Conservation (phyloP, 495 filamentous ascomycete species). For the Trichocladium uniseriatum region DNA sequence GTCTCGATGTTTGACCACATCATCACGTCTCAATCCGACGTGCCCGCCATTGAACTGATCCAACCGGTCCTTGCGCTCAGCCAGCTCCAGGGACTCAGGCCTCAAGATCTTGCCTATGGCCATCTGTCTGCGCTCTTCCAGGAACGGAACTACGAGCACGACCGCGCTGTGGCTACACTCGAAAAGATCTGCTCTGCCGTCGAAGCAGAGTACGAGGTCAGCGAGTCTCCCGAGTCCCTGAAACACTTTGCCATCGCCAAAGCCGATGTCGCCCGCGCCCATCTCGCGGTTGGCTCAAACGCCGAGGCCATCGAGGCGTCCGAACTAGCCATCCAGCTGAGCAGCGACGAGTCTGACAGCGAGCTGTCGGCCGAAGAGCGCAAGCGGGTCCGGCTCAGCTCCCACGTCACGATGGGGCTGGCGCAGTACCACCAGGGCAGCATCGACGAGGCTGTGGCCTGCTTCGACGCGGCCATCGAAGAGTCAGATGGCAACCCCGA, state of each 20-base stretch:
- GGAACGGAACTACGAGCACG: slow-evolving; percentile 63
- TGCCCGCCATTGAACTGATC: slow-evolving; percentile 50
- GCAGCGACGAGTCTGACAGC: slow-evolving; percentile 52
- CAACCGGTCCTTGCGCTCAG: slow-evolving; percentile 78
- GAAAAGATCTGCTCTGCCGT: slow-evolving; percentile 54
- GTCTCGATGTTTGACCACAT: slow-evolving; percentile 72
- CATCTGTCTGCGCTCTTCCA: slow-evolving; percentile 74
- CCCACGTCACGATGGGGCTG: slow-evolving; percentile 78
- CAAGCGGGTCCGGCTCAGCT: slow-evolving; percentile 62
- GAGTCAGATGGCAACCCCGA: slow-evolving; percentile 74
- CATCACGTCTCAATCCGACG: slow-evolving; percentile 41
- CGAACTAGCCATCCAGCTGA: slow-evolving; percentile 62
- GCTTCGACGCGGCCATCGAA: slow-evolving; percentile 72
- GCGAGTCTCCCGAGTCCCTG: slow-evolving; percentile 64
- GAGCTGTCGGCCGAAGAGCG: slow-evolving; percentile 46
- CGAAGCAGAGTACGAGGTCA: slow-evolving; percentile 73
- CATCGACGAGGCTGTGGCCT: slow-evolving; percentile 57
- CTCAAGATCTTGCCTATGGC: slow-evolving; percentile 55
- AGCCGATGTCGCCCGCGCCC: slow-evolving; percentile 70
- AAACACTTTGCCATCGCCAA: slow-evolving; percentile 74
- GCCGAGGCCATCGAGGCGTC: slow-evolving; percentile 60
- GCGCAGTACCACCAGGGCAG: slow-evolving; percentile 60
- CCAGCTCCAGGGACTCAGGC: slow-evolving; percentile 62
- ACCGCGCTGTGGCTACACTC: slow-evolving; percentile 55
- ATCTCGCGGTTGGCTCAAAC: slow-evolving; percentile 58